These are phyloP conservation scores for Inga leiocalycina DNA, from an alignment of 306 rosid species.

Conservation along the genomic window DNA sequence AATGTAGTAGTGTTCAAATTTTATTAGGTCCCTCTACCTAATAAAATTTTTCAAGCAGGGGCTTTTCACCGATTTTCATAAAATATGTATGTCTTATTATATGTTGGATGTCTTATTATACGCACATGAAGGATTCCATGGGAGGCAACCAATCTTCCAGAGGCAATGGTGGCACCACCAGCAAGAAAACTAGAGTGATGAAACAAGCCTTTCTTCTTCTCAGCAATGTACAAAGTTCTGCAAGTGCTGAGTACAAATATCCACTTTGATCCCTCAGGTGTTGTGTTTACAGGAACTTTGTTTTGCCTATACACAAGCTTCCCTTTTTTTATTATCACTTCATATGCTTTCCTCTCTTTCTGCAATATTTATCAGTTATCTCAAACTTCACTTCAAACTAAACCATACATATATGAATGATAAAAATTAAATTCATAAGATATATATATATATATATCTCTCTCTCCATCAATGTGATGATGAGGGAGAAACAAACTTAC, in stretches of 20 bases:
- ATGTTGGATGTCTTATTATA: no score
- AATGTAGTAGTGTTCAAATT: no score
- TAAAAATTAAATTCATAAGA: no score
- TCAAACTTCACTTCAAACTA: neutral
- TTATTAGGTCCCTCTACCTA: no score
- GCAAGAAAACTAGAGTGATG: slow-evolving; percentile 92
- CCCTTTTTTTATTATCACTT: slow-evolving; percentile 58
- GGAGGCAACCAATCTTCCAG: slow-evolving; percentile 76
- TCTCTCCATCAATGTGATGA: no score
- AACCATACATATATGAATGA: neutral
- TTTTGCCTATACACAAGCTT: slow-evolving; percentile 61
- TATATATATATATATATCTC: no score
- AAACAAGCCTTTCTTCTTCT: slow-evolving; percentile 77
- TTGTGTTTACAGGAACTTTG: slow-evolving; percentile 56
- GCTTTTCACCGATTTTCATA: no score
- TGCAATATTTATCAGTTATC: slow-evolving; percentile 25
- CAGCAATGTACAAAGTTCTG: slow-evolving; percentile 61
- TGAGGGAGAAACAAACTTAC: slow-evolving; percentile 53
- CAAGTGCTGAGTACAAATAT: slow-evolving; percentile 85
- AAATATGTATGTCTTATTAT: no score
- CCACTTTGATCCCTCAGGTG: slow-evolving; percentile 76
- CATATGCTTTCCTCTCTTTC: slow-evolving; percentile 80
- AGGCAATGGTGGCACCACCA: slow-evolving; percentile 80
- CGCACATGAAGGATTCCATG: slow-evolving; percentile 73
- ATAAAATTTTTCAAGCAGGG: no score